Evolutionary conservation across 148 eudicot genomes (phyloP).

Genomic region (Polygonum aviculare): DNA sequence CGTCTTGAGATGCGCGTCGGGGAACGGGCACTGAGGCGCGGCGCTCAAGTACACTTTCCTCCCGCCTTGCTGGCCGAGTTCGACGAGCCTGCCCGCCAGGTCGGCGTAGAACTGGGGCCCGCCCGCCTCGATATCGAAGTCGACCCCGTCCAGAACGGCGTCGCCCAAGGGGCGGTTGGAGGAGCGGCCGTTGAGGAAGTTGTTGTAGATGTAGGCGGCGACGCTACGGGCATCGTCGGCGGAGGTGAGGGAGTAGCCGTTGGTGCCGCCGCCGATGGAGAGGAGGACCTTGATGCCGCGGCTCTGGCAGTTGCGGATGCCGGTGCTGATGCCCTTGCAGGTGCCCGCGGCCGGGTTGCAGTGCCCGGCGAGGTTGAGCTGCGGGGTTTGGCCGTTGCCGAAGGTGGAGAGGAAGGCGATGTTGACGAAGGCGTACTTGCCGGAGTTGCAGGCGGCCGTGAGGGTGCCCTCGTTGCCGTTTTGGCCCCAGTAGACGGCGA

Average conservation of each 20-base stretch:
- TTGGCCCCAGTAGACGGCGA: constrained; percentile 79
- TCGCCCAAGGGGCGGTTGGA: constrained; percentile 15
- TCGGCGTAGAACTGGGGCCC: background rate
- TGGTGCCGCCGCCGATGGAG: constrained; percentile 20
- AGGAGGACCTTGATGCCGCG: constrained; percentile 21
- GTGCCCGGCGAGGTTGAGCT: constrained; percentile 70
- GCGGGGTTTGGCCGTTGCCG: constrained; percentile 48
- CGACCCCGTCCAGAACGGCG: constrained; percentile 22
- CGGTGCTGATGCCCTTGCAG: constrained; percentile 16
- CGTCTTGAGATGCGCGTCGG: constrained; percentile 8
- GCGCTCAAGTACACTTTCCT: too few species aligned
- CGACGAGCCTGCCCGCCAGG: constrained; percentile 9
- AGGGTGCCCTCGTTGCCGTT: constrained; percentile 47
- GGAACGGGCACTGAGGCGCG: constrained; percentile 17
- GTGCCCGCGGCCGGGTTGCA: constrained; percentile 38
- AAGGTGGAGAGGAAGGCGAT: constrained; percentile 51
- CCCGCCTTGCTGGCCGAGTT: too few species aligned
- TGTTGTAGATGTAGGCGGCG: constrained; percentile 19
- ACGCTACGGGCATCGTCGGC: constrained; percentile 15
- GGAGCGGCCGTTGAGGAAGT: constrained; percentile 19
- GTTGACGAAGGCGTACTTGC: constrained; percentile 41
- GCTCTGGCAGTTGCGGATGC: constrained; percentile 18
- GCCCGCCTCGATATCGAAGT: constrained; percentile 29
- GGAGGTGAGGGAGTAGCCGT: constrained; percentile 14
- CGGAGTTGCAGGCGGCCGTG: constrained; percentile 41